These are phyloP conservation scores for Paramecium octaurelia DNA, from an alignment of 73 alveolate genomes.

Conservation along the genomic window DNA sequence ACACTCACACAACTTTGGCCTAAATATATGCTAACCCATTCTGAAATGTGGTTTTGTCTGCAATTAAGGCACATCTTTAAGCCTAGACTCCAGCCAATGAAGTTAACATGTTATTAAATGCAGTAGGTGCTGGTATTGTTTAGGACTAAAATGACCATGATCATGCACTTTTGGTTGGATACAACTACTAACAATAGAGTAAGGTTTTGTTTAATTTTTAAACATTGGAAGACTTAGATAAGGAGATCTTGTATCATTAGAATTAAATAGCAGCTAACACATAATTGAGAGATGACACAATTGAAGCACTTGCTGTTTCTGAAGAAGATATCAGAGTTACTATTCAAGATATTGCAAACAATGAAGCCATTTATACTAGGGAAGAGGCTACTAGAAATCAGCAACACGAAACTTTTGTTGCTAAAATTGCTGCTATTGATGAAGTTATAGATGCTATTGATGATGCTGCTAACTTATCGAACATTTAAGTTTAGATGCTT, in stretches of 20 bases:
- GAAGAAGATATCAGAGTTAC: slow-evolving; percentile 29
- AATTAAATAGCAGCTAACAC: neutral
- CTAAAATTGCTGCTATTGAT: slow-evolving; percentile 12
- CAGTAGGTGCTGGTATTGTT: slow-evolving; percentile 5
- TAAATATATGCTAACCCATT: neutral
- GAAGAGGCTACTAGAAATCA: neutral
- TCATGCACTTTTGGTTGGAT: neutral
- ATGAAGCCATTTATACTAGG: neutral
- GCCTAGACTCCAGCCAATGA: slow-evolving; percentile 37
- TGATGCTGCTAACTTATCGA: slow-evolving; percentile 44
- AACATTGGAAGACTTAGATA: neutral
- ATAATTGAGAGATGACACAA: slow-evolving; percentile 2
- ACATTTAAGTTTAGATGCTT: slow-evolving; percentile 23
- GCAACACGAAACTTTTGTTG: neutral
- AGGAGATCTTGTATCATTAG: neutral
- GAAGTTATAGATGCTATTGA: neutral
- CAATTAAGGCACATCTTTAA: neutral
- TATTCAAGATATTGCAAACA: neutral
- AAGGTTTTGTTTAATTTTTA: neutral
- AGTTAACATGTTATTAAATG: slow-evolving; percentile 7
- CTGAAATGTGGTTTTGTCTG: neutral
- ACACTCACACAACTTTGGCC: neutral
- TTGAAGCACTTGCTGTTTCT: slow-evolving; percentile 9
- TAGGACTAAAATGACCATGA: neutral
- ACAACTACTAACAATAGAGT: neutral